Base-by-base conservation (phyloP, 1,139 yeast species). In the Lodderomyces orthopsilosis region DNA sequence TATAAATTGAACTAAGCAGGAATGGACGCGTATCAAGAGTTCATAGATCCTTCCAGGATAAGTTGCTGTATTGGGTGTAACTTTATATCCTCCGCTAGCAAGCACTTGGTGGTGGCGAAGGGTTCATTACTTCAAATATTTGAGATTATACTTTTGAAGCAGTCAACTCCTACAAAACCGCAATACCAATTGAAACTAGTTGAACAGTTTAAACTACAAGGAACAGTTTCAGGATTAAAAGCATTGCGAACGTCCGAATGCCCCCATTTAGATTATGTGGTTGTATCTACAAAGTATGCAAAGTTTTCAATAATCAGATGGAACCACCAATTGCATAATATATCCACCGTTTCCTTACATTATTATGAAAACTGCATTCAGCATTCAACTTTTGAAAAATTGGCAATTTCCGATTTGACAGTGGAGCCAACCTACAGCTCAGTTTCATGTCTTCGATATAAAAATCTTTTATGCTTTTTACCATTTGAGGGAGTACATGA, bases 1-100 rank as follows among this genome's bases (percentile, higher is more conserved):
- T 17, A 14, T 3, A 17, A 6, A 34, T 6, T 14, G 7, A 17
- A 4, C 13, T 35, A 35, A 22, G 14, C 33, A n/a, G 10, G n/a
- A 26, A 89, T 91, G 98, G 91, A 90, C 57, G 85, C 87, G 14
- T 88, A 85, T 63, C 82, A 84, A 52, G 93, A 87, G 62, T 74
- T 90, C 55, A 74, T 88, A 40, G 87, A 83, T 52, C 96, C 97
- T 3, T 74, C 95, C 1, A 75, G 83, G 52, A 90, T 89, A 32
- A 63, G 83, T 12, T 81, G 79, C 50, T 74, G 87, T 41, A 54
- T 83, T 23, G 70, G 81, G 4, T 82, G 91, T 49, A 67, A 81
- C 51, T 83, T 90, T 57, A 79, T 83, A 2, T 69, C 78, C 1
- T 57, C 77, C 2, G 62, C 61, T 0, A 57, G 62, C 37, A 73